phyloP scores from a whole-genome alignment of 192 early-diverging fungal species.

The Irineochytrium annulatum region DNA sequence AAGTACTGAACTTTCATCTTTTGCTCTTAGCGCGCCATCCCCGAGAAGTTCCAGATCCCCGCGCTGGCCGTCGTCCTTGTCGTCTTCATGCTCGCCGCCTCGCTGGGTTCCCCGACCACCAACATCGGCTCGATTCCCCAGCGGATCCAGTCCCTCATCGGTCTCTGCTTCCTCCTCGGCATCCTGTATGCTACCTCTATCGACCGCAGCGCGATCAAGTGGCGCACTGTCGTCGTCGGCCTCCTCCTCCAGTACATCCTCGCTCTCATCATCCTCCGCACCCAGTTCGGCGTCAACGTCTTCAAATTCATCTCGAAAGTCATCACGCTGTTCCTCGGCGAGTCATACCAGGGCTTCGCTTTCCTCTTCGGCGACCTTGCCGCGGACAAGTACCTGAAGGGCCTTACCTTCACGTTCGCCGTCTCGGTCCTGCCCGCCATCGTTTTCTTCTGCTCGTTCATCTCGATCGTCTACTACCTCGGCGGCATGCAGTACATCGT shows the following conservation, averaged over 20 bases:
- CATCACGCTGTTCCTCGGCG: conserved; percentile 57
- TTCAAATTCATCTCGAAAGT: conserved; percentile 66
- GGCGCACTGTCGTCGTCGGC: conserved; percentile 70
- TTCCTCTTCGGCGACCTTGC: conserved; percentile 65
- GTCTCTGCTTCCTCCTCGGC: conserved; percentile 56
- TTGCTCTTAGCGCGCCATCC: no score
- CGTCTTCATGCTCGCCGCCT: conserved; percentile 50
- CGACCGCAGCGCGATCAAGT: conserved; percentile 62
- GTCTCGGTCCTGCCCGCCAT: conserved; percentile 75
- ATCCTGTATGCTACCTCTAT: conserved; percentile 51
- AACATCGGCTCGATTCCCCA: conserved; percentile 55
- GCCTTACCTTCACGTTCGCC: no score
- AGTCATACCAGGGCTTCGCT: conserved; percentile 59
- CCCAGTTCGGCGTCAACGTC: conserved; percentile 63
- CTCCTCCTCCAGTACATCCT: conserved; percentile 72
- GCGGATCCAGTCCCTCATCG: conserved; percentile 71
- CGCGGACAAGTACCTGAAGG: conserved; percentile 16
- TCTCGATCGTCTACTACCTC: conserved; percentile 79
- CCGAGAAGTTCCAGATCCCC: conserved; percentile 34
- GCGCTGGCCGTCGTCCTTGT: conserved; percentile 48
- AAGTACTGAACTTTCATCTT: no score
- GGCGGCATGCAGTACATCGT: conserved; percentile 81
- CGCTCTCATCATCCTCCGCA: conserved; percentile 74
- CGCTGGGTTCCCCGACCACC: conserved; percentile 44
- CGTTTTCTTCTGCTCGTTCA: conserved; percentile 83